Evolutionary conservation across 164 flowering plant genomes (phyloP).

Genomic region (Umbellularia californica): DNA sequence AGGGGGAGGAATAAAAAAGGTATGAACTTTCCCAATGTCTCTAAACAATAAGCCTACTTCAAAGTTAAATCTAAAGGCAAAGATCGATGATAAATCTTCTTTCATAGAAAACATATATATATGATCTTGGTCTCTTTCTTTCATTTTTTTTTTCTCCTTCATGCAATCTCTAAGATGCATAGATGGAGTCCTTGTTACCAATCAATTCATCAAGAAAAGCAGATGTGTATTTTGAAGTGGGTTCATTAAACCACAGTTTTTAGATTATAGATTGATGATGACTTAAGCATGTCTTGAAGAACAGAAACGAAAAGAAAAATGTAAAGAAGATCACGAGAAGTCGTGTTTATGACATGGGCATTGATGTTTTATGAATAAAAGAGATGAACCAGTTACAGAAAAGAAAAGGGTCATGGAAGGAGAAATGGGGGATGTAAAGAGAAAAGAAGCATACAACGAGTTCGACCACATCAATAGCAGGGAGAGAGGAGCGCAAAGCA

Average conservation of each 20-base stretch:
- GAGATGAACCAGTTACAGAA: not conserved
- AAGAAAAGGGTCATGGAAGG: not conserved
- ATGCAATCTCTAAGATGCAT: not conserved
- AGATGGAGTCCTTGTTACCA: not conserved
- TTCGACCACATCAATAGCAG: slow-evolving; percentile 93
- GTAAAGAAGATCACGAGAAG: not conserved
- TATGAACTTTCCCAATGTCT: not conserved
- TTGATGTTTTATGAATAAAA: not conserved
- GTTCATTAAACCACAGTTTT: no score
- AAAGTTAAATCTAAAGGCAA: no score
- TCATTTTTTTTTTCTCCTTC: no score
- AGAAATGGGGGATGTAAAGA: not conserved
- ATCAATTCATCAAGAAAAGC: not conserved
- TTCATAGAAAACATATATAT: no score
- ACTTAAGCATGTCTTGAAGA: not conserved
- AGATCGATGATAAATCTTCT: not conserved
- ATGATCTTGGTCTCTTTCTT: no score
- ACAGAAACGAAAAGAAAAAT: not conserved
- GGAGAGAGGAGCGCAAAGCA: slow-evolving; percentile 59
- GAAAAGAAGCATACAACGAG: slow-evolving; percentile 55
- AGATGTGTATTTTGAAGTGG: no score
- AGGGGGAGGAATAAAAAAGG: not conserved
- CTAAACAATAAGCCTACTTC: not conserved
- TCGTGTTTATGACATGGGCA: not conserved
- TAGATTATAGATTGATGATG: no score